Conservation (phyloP, 1,284 basidiomycete genomes). For the Moesziomyces aphidis region DNA sequence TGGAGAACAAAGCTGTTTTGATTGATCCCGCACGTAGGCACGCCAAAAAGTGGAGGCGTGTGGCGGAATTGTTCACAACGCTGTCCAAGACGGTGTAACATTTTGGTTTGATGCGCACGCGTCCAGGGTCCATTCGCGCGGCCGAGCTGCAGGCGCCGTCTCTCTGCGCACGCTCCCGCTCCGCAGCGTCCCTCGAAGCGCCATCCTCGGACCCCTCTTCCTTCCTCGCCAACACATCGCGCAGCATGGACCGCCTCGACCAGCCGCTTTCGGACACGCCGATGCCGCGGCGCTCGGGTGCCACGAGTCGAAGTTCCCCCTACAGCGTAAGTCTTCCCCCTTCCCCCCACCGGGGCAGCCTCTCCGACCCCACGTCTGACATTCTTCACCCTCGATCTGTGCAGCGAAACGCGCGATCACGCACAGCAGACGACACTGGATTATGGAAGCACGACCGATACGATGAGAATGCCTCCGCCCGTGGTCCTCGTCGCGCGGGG, state of each 20-base stretch:
- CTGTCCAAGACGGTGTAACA: too few species aligned
- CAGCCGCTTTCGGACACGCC: constrained; percentile 22
- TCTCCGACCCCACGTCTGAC: background rate
- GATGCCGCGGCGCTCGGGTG: constrained; percentile 16
- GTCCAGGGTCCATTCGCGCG: too few species aligned
- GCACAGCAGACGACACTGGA: constrained; percentile 14
- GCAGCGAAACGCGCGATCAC: constrained; percentile 19
- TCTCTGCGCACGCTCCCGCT: too few species aligned
- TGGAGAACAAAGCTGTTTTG: too few species aligned
- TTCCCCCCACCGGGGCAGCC: background rate
- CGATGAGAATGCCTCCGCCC: constrained; percentile 6
- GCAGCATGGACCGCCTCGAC: constrained; percentile 32
- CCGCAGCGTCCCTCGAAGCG: too few species aligned
- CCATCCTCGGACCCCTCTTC: too few species aligned
- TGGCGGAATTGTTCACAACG: too few species aligned
- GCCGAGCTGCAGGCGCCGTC: too few species aligned
- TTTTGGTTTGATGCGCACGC: too few species aligned
- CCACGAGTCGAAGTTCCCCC: constrained; percentile 32
- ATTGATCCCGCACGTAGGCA: too few species aligned
- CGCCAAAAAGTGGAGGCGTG: constrained; percentile 10
- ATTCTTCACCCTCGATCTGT: background rate
- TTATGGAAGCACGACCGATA: constrained; percentile 47
- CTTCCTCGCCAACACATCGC: too few species aligned
- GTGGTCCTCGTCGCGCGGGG: constrained; percentile 11
- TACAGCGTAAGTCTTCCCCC: constrained; percentile 28